These are phyloP conservation scores for Wickerhamomyces mucosus DNA, from an alignment of 805 yeast genomes.

Conservation along the genomic window DNA sequence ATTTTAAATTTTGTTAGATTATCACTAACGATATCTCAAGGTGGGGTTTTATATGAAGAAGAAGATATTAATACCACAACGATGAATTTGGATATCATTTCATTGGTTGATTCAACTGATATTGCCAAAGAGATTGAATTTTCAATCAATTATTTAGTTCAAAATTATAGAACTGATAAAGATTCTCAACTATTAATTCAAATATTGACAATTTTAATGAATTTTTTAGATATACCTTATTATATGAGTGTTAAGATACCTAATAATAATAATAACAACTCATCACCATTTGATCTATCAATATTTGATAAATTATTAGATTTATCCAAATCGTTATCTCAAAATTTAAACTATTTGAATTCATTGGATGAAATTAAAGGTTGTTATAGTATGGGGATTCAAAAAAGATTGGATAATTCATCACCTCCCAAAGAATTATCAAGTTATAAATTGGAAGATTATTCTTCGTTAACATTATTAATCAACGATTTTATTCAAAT, in stretches of 20 bases:
- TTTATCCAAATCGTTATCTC: slow-evolving; percentile 5
- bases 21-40: slow-evolving; percentile 34
- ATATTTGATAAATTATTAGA: slow-evolving; percentile 8
- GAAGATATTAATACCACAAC: slow-evolving; percentile 63
- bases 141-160: slow-evolving; percentile 25
- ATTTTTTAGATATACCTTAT: slow-evolving; percentile 14
- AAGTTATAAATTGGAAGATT: slow-evolving; percentile 22
- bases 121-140: slow-evolving; percentile 21
- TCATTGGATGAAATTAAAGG: slow-evolving; percentile 22
- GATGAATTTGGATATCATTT: slow-evolving; percentile 41
- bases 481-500: slow-evolving; percentile 30
- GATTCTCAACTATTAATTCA: slow-evolving; percentile 14
- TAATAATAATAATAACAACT: slow-evolving; percentile 1
- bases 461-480: slow-evolving; percentile 20
- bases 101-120: slow-evolving; percentile 16
- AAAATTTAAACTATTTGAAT: slow-evolving; percentile 14
- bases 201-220: slow-evolving; percentile 12
- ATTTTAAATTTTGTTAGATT: slow-evolving; percentile 44
- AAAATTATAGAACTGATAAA: slow-evolving; percentile 10
- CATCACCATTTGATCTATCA: slow-evolving; percentile 7
- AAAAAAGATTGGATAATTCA: slow-evolving; percentile 36
- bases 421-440: slow-evolving; percentile 32
- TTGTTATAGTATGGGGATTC: slow-evolving; percentile 38
- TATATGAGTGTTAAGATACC: slow-evolving; percentile 11
- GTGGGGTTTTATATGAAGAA: slow-evolving; percentile 61